phyloP scores from a whole-genome alignment of 768 basidiomycete species.

The Termitomyces sp. region DNA sequence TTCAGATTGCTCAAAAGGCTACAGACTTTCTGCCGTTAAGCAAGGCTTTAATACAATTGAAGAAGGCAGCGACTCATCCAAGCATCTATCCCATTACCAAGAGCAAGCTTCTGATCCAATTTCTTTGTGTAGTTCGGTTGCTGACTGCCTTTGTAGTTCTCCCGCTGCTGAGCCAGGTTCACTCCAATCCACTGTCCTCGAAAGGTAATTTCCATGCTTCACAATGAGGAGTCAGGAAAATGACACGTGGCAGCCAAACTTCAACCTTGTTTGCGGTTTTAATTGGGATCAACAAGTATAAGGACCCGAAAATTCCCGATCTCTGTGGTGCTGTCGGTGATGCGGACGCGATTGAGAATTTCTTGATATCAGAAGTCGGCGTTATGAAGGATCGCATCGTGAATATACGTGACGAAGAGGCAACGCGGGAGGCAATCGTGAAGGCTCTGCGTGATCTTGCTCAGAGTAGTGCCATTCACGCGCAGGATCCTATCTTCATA shows the following conservation, averaged over 20 bases:
- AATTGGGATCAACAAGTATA: background rate
- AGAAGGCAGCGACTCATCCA: background rate
- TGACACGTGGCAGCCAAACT: background rate
- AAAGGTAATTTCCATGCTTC: background rate
- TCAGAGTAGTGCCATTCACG: background rate
- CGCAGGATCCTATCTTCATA: constrained; percentile 7
- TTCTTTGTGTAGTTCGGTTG: background rate
- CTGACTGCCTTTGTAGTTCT: background rate
- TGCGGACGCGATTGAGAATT: constrained; percentile 2
- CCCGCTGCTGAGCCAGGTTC: background rate
- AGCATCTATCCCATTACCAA: background rate
- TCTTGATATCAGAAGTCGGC: background rate
- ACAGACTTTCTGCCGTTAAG: background rate
- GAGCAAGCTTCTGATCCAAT: background rate
- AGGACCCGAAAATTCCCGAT: background rate
- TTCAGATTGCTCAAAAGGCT: background rate
- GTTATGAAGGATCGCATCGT: background rate
- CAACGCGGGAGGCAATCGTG: background rate
- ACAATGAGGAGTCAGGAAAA: background rate
- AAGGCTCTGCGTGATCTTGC: background rate
- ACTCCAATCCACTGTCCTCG: background rate
- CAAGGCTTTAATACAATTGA: background rate
- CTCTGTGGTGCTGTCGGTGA: constrained; percentile 1
- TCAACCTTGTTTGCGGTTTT: background rate
- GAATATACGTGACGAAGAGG: background rate